Conservation (phyloP, 371 early-diverging fungal genomes). For the Zychaea mexicana region DNA sequence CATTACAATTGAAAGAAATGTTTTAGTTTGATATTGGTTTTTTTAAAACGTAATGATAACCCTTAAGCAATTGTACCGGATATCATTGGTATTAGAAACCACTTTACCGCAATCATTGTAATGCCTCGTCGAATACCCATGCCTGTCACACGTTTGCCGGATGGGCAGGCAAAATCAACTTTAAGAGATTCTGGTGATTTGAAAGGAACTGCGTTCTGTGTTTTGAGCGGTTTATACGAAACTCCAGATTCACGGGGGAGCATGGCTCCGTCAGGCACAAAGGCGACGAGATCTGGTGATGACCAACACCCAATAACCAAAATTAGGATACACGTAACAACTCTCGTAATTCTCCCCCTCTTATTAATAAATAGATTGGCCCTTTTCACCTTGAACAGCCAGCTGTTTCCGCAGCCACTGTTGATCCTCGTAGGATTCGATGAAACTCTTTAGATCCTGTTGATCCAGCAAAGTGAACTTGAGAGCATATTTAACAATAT, state of each 20-base stretch:
- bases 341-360: too few species aligned
- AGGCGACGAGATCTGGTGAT: conserved; percentile 31
- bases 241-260: conserved; percentile 54
- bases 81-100: too few species aligned
- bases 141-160: conserved; percentile 39
- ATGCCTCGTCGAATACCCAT: conserved; percentile 51
- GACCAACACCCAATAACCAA: not conserved
- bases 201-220: not conserved
- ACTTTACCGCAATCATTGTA: conserved; percentile 44
- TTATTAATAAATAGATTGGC: too few species aligned
- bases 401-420: conserved; percentile 7
- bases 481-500: not conserved
- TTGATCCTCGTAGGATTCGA: conserved; percentile 8
- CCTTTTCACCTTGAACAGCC: not conserved
- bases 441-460: not conserved
- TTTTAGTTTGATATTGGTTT: not conserved
- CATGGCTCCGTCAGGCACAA: conserved; percentile 51
- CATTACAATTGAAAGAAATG: not conserved
- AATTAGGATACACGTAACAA: not conserved
- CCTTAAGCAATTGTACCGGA: not conserved
- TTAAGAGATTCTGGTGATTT: conserved; percentile 14
- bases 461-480: not conserved
- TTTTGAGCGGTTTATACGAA: conserved; percentile 39
- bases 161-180: conserved; percentile 34
- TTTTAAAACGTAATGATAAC: not conserved